Evolutionary conservation across 2,329 filamentous ascomycete genomes (phyloP).

Genomic region (Pseudopyrenochaeta lycopersici): DNA sequence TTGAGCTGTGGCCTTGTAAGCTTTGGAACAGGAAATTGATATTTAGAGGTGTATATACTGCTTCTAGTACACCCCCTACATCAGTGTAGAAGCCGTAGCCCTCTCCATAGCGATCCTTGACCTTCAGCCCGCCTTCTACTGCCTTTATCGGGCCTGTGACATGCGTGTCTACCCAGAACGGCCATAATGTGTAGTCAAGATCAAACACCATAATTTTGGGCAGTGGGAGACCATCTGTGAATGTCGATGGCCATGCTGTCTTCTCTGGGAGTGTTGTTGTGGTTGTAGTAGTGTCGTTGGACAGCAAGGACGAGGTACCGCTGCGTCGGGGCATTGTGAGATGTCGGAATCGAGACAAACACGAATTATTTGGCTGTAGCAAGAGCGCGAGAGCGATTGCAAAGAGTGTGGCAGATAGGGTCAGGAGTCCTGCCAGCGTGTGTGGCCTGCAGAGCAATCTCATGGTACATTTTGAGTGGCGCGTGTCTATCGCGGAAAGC

Average conservation of each 20-base stretch:
- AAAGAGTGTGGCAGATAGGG: neutral
- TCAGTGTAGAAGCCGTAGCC: conserved; percentile 58
- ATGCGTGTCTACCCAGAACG: conserved; percentile 97
- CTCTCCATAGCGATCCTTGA: conserved; percentile 62
- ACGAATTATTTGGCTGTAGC: neutral
- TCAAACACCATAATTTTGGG: conserved; percentile 91
- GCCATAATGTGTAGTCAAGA: conserved; percentile 98
- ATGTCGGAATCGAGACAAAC: neutral
- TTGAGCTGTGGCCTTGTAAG: conserved; percentile 42
- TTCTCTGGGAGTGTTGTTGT: conserved; percentile 48
- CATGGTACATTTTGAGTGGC: conserved; percentile 1
- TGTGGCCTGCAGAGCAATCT: neutral
- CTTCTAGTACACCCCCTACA: conserved; percentile 52
- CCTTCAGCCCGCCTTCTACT: conserved; percentile 52
- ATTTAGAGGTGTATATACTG: conserved; percentile 30
- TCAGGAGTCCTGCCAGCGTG: neutral
- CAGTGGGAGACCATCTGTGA: conserved; percentile 74
- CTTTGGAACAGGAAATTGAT: neutral
- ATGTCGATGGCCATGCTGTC: conserved; percentile 60
- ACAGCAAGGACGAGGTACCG: conserved; percentile 18
- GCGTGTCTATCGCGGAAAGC: conserved; percentile 5
- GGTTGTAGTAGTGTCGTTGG: conserved; percentile 32
- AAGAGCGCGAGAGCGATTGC: neutral
- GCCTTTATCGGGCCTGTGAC: conserved; percentile 76
- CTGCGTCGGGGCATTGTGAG: conserved; percentile 43